A percentile compares a stretch with the other conserved stretches of the same genome.
phyloP scores from a whole-genome alignment of 176 grass and related monocot genomes.

The Carex scoparia region DNA sequence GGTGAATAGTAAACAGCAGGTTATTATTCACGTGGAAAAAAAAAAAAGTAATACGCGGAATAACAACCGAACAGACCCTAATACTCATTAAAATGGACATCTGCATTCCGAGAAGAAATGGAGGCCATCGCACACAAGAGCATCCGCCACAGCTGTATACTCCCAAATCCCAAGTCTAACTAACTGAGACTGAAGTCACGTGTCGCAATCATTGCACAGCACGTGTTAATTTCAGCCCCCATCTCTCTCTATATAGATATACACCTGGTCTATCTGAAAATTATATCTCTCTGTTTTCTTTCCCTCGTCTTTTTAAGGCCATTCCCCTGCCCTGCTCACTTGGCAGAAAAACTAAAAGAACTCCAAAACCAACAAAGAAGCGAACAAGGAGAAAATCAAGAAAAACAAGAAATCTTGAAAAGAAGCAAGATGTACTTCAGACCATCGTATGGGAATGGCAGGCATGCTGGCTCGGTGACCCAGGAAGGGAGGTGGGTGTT shows the following conservation, averaged over 20 bases:
- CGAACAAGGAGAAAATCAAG: neutral
- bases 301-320: conserved; percentile 20
- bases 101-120: no score
- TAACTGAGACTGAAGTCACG: no score
- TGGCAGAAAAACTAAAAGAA: neutral
- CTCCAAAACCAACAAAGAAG: conserved; percentile 12
- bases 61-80: no score
- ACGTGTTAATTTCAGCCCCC: no score
- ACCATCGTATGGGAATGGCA: conserved; percentile 39
- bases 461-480: conserved; percentile 52
- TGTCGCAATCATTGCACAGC: neutral
- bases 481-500: conserved; percentile 74
- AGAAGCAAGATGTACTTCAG: conserved; percentile 52
- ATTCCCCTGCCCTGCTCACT: neutral
- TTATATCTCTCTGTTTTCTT: neutral
- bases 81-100: no score
- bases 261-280: neutral
- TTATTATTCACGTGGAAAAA: no score
- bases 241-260: neutral
- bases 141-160: neutral
- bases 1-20: no score
- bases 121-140: no score
- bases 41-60: no score
- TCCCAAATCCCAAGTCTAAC: neutral
- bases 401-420: neutral